These are phyloP conservation scores for Paramecium pentaurelia DNA, from an alignment of 73 alveolate species.

Conservation along the genomic window DNA sequence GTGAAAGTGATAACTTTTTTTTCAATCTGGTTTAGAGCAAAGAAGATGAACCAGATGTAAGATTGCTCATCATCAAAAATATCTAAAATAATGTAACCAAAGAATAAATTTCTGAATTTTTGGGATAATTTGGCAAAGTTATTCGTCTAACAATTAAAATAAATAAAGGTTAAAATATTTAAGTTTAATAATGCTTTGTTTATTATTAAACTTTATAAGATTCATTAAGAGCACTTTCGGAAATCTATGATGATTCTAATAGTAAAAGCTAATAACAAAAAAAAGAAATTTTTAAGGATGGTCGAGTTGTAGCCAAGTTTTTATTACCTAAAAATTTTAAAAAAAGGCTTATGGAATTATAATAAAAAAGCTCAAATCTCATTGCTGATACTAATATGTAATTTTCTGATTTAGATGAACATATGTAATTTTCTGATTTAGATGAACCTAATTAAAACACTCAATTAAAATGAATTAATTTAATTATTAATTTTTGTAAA, in stretches of 20 bases:
- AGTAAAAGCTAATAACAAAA: neutral
- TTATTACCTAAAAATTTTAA: neutral
- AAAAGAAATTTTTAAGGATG: conserved; percentile 2
- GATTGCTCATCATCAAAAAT: neutral
- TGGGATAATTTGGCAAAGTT: conserved; percentile 19
- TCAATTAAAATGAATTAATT: too few species aligned
- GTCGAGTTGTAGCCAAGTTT: neutral
- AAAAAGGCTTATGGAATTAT: neutral
- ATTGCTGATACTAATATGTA: too few species aligned
- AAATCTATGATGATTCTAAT: conserved; percentile 14
- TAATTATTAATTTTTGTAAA: too few species aligned
- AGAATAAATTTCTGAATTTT: neutral
- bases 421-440: too few species aligned
- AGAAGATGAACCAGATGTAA: conserved; percentile 19
- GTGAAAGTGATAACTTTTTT: conserved; percentile 5
- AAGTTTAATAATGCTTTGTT: conserved; percentile 35
- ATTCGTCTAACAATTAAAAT: conserved; percentile 13
- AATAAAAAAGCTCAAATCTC: neutral
- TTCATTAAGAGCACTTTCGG: conserved; percentile 34
- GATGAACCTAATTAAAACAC: too few species aligned
- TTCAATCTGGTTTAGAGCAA: conserved; percentile 11
- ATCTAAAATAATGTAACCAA: neutral
- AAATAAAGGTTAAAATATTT: neutral
- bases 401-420: too few species aligned
- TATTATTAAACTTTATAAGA: conserved; percentile 14